A percentile compares a stretch with the other conserved stretches of the same genome.
phyloP scores from a whole-genome alignment of 495 filamentous ascomycete genomes.

The Daldinia bambusicola region DNA sequence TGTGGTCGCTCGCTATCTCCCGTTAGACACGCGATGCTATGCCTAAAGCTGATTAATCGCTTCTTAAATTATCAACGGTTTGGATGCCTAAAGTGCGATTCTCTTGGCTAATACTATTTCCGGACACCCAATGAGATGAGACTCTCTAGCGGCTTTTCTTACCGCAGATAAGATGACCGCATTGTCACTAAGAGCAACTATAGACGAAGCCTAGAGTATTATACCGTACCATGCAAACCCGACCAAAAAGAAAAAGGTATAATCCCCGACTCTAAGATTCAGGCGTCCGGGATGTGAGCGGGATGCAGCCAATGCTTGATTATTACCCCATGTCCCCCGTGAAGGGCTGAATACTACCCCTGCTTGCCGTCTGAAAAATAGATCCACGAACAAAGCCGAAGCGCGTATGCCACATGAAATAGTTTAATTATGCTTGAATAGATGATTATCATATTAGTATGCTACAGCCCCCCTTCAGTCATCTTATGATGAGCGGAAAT shows the following conservation, averaged over 20 bases:
- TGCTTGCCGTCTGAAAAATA: constrained; percentile 9
- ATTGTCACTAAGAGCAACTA: background rate
- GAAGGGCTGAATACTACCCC: constrained; percentile 4
- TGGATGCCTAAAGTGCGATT: background rate
- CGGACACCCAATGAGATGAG: background rate
- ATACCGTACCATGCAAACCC: background rate
- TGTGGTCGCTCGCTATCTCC: constrained; percentile 8
- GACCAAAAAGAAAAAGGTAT: constrained; percentile 3
- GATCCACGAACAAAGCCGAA: background rate
- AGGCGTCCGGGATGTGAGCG: constrained; percentile 16
- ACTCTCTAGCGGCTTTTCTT: background rate
- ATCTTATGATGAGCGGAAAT: background rate
- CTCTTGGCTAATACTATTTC: background rate
- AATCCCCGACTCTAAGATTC: constrained; percentile 18
- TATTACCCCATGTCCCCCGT: constrained; percentile 18
- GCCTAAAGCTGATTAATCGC: constrained; percentile 17
- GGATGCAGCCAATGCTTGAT: constrained; percentile 14
- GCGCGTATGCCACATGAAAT: constrained; percentile 7
- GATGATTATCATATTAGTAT: constrained; percentile 8
- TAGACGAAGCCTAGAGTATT: constrained; percentile 15
- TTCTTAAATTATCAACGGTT: background rate
- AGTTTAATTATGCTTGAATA: constrained; percentile 3
- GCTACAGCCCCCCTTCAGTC: background rate
- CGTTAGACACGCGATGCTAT: background rate
- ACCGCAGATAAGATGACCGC: background rate